Base-by-base conservation (phyloP, 1,139 yeast species). In the Yamadazyma sp. region DNA sequence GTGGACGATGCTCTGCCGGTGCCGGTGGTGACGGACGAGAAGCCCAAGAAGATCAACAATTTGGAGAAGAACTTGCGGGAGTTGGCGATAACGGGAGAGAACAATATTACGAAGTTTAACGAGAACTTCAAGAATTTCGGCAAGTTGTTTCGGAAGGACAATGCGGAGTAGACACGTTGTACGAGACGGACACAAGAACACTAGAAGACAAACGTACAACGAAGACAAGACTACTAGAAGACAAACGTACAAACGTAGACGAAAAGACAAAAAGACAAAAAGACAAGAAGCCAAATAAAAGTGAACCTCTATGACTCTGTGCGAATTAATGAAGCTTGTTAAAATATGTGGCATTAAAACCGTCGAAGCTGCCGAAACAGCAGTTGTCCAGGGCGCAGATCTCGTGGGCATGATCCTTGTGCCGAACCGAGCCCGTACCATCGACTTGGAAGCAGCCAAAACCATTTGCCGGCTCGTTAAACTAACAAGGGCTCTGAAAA, bases 331-430 rank as follows among this genome's bases (percentile, higher is more conserved):
- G 45, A 54, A 51, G 38, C 27, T 61, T 15, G 83, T 86, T 13
- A 92, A 92, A 57, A 80, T 90, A 3, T 92, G 98, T 59, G 98
- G 98, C 0, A 56, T 90, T 18, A 76, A 77, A 50, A 71, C 84
- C 2, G 57, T 63, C 0, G 85, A 79, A 33, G 87, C 88, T 1
- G 97, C 97, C 0, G 46, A 62, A 24, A 57, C 54, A 3, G 97
- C 97, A 0, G 63, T 88, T 0, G 77, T 73, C 0, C 51, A 69
- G 11, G 95, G 94, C 0, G 90, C 97, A 0, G 78, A 85, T 48
- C 60, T 88, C 37, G 53, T 92, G 5, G 98, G 98, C 1, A 78
- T 87, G 56, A 92, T 92, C 29, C 57, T 92, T 53, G 97, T 88
- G 1, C 97, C 97, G 0, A 76, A 77, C 24, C 68, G 96, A 42